A percentile compares a stretch with the other conserved stretches of the same genome.
Conservation (phyloP, 2,329 filamentous ascomycete species). For the Penicillium sclerotigenum region DNA sequence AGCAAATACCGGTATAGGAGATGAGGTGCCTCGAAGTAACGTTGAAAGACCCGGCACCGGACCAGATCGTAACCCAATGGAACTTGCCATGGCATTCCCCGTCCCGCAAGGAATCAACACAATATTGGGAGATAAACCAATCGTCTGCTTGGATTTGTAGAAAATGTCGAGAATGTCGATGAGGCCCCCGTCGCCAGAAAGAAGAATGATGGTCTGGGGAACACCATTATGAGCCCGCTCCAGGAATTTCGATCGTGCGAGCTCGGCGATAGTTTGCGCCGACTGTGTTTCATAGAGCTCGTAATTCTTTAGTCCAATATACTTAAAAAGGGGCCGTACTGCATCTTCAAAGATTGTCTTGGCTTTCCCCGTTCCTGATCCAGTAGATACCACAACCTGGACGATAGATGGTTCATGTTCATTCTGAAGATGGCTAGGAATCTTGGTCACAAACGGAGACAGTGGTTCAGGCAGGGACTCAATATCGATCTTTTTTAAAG, state of each 20-base stretch:
- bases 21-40: constrained; percentile 57
- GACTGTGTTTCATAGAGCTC: constrained; percentile 62
- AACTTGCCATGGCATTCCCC: constrained; percentile 47
- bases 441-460: constrained; percentile 14
- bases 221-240: constrained; percentile 48
- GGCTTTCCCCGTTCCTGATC: constrained; percentile 62
- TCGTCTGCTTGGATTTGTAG: constrained; percentile 19
- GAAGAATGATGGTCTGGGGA: constrained; percentile 65
- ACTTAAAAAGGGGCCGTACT: constrained; percentile 55
- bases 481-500: constrained; percentile 19
- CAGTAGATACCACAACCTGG: constrained; percentile 66
- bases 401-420: constrained; percentile 19
- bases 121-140: constrained; percentile 54
- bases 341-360: constrained; percentile 54
- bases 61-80: constrained; percentile 31
- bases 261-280: constrained; percentile 60
- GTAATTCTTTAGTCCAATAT: constrained; percentile 49
- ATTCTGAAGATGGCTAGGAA: constrained; percentile 24
- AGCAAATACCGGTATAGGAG: constrained; percentile 60
- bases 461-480: constrained; percentile 14
- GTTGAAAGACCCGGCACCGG: constrained; percentile 51
- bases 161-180: constrained; percentile 76
- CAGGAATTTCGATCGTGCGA: constrained; percentile 54
- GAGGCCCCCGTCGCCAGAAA: constrained; percentile 85
- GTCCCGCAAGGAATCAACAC: constrained; percentile 53